A percentile compares a stretch with the other conserved stretches of the same genome.
phyloP scores from a whole-genome alignment of 768 basidiomycete genomes.

The Leccinum boreale region DNA sequence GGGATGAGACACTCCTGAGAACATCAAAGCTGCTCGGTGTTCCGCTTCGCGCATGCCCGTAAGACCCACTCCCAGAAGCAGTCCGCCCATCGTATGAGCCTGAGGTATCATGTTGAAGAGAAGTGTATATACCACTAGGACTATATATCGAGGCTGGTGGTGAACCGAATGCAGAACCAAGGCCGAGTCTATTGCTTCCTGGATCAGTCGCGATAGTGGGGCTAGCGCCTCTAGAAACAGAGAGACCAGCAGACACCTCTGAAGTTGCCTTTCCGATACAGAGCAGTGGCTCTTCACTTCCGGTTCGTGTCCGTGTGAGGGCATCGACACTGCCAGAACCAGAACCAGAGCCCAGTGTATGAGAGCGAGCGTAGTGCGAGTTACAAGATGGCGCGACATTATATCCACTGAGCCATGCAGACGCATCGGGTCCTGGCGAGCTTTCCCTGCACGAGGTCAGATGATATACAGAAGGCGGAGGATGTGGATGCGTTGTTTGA shows the following conservation, averaged over 20 bases:
- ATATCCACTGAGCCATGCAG: conserved; percentile 25
- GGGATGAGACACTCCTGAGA: conserved; percentile 30
- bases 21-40: conserved; percentile 26
- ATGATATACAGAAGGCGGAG: conserved; percentile 28
- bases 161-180: conserved; percentile 33
- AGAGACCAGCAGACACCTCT: conserved; percentile 4
- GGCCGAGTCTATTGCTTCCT: conserved; percentile 9
- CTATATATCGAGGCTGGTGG: conserved; percentile 18
- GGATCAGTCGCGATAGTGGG: conserved; percentile 3
- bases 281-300: conserved; percentile 30
- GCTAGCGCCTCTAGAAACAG: conserved; percentile 8
- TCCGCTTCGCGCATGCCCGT: conserved; percentile 22
- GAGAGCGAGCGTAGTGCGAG: conserved; percentile 28
- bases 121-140: conserved; percentile 10
- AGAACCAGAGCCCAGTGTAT: conserved; percentile 28
- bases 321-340: conserved; percentile 25
- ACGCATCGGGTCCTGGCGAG: conserved; percentile 28
- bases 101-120: conserved; percentile 13
- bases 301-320: conserved; percentile 26
- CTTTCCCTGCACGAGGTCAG: conserved; percentile 15
- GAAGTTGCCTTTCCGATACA: conserved; percentile 11
- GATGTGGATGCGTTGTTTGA: conserved; percentile 11
- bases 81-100: conserved; percentile 19
- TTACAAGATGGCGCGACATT: conserved; percentile 23
- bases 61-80: conserved; percentile 23